Evolutionary conservation across 306 rosid genomes (phyloP), one percentile per base, ranked within the genome.

Genomic region (Senna tora): DNA sequence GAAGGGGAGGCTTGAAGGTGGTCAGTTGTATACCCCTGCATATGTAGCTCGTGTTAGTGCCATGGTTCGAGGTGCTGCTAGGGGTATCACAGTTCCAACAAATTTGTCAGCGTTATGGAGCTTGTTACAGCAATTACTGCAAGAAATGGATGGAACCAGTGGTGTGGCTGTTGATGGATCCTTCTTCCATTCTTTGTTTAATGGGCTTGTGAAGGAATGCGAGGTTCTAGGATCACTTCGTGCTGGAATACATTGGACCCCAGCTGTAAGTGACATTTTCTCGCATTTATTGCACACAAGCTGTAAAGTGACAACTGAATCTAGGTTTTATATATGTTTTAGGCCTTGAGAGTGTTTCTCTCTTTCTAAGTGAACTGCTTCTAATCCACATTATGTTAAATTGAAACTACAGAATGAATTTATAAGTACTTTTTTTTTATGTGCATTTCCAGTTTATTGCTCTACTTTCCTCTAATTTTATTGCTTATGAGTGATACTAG

Each of bases 1-100:
- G 75, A 88, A 88, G 87, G 99, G 99, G 32, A 84, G 97, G 86
- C 99, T 95, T 76, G 99, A 95, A 88, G 97, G 96, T 30, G 99
- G 99, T 49, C 99, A 89, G 61, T 73, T 95, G 78, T 95, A 95
- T 71, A 95, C 99, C 11, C 99, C 99, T 67, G 95, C 96, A n/a
- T 89, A 95, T 77, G 96, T 95, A 65, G 92, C 90, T 69, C 96
- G 97, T 45, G 84, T 95, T 53, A 82, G 79, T 80, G 91, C 96
- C 56, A 95, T 95, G 99, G 96, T 95, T 76, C 89, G 96, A 20
- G 99, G 99, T 16, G 96, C 99, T 73, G 82, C 96, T 0, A 80
- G 97, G 74, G 93, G 86, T 21, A 85, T 88, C 51, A 85, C 96
- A 0, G 93, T 91, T 74, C 99, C 97, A 0, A 91, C 88, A 5